Evolutionary conservation across 768 basidiomycete species (phyloP).

Genomic region (Lentinula sp.): DNA sequence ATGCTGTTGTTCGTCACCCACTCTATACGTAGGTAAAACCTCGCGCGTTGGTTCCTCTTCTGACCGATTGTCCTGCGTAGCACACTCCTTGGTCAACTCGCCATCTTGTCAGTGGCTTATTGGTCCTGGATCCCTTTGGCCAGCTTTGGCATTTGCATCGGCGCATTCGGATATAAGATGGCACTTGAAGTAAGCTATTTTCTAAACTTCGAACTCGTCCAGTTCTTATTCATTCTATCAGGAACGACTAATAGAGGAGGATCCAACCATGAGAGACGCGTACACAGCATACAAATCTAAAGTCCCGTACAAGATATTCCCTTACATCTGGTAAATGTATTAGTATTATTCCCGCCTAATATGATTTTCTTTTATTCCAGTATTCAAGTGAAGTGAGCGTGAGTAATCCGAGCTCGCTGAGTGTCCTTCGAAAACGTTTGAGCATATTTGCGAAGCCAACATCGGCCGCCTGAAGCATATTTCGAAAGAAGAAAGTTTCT

Average conservation of each 20-base stretch:
- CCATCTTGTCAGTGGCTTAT: slow-evolving; percentile 17
- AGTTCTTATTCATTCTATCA: slow-evolving; percentile 7
- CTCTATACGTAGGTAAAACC: slow-evolving; percentile 20
- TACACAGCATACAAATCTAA: slow-evolving; percentile 23
- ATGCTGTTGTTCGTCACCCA: slow-evolving; percentile 30
- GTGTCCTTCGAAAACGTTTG: too few species aligned
- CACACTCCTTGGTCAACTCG: slow-evolving; percentile 18
- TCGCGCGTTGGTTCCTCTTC: not conserved
- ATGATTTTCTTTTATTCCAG: too few species aligned
- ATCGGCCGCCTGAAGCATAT: too few species aligned
- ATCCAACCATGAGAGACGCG: slow-evolving; percentile 15
- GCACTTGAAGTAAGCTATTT: slow-evolving; percentile 20
- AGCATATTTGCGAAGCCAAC: too few species aligned
- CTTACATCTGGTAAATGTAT: slow-evolving; percentile 14
- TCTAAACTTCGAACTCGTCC: not conserved
- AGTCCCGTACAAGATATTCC: slow-evolving; percentile 22
- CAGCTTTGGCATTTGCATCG: slow-evolving; percentile 15
- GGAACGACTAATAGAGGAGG: slow-evolving; percentile 22
- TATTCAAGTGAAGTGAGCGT: too few species aligned
- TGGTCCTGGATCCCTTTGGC: slow-evolving; percentile 29
- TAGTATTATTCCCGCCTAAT: not conserved
- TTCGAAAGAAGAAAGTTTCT: too few species aligned
- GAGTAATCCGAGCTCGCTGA: too few species aligned
- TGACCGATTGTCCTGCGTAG: not conserved
- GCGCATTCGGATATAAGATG: slow-evolving; percentile 25